phyloP scores from a whole-genome alignment of 2,329 filamentous ascomycete genomes.

The Drechslerella stenobrocha region DNA sequence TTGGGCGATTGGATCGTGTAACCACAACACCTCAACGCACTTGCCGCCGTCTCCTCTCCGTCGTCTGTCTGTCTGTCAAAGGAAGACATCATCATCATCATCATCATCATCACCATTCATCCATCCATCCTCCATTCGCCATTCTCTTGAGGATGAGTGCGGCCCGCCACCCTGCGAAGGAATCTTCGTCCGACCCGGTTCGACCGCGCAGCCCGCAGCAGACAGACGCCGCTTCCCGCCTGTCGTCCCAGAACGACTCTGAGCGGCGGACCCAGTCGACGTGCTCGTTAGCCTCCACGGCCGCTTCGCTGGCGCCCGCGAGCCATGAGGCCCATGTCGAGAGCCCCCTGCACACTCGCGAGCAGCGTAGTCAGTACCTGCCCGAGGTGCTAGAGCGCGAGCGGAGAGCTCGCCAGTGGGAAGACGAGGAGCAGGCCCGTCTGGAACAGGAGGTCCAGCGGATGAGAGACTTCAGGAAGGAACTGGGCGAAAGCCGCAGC shows the following conservation, averaged over 20 bases:
- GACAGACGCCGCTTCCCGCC: constrained; percentile 20
- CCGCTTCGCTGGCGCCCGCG: constrained; percentile 23
- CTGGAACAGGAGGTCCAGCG: constrained; percentile 32
- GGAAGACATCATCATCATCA: too few relatives aligned
- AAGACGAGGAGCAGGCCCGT: constrained; percentile 38
- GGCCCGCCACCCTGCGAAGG: constrained; percentile 42
- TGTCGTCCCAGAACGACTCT: constrained; percentile 22
- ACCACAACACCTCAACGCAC: constrained; percentile 46
- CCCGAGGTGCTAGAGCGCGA: constrained; percentile 45
- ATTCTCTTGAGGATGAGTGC: constrained; percentile 46
- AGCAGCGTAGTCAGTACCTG: constrained; percentile 47
- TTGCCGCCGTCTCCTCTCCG: background rate
- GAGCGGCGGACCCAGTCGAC: constrained; percentile 35
- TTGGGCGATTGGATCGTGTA: constrained; percentile 22
- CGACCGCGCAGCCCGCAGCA: constrained; percentile 17
- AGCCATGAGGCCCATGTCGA: constrained; percentile 42
- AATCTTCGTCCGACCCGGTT: constrained; percentile 41
- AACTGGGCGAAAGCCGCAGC: constrained; percentile 22
- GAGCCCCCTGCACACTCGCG: constrained; percentile 42
- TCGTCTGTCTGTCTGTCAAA: constrained; percentile 15
- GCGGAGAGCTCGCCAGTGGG: constrained; percentile 42
- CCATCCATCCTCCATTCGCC: constrained; percentile 23
- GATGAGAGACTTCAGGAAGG: constrained; percentile 35
- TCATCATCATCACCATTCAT: too few relatives aligned
- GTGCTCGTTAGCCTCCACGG: constrained; percentile 38